Percentiles rank a stretch among this genome's conserved stretches.
Evolutionary conservation across 2,329 filamentous ascomycete genomes (phyloP).

Genomic region (Lanzia echinophila): DNA sequence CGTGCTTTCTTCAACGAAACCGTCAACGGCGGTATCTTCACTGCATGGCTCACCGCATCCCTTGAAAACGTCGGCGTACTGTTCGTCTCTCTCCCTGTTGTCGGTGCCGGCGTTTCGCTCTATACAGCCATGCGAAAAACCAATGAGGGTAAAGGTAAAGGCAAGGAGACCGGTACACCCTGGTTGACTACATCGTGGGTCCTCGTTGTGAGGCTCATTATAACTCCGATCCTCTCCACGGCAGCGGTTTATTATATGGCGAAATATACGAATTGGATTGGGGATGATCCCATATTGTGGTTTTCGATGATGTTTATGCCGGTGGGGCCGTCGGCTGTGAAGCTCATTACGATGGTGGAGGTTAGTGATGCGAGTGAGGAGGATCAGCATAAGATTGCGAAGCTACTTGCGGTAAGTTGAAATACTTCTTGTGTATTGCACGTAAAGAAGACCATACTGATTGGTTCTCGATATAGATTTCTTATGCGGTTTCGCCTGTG

Average conservation of each 20-base stretch:
- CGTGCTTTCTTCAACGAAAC: constrained; percentile 52
- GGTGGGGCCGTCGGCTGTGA: constrained; percentile 41
- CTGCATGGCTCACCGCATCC: constrained; percentile 57
- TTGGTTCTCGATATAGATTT: constrained; percentile 24
- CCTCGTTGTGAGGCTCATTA: constrained; percentile 48
- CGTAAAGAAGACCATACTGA: too few species aligned
- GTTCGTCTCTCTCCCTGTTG: constrained; percentile 58
- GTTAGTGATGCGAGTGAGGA: constrained; percentile 35
- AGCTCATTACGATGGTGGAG: constrained; percentile 40
- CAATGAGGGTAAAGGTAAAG: constrained; percentile 32
- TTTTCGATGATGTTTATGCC: constrained; percentile 49
- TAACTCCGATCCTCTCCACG: constrained; percentile 55
- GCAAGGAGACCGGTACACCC: constrained; percentile 34
- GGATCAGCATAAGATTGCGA: constrained; percentile 38
- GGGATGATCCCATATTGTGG: constrained; percentile 57
- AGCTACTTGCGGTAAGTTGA: constrained; percentile 35
- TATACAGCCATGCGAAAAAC: constrained; percentile 45
- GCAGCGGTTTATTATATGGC: constrained; percentile 48
- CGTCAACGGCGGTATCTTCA: constrained; percentile 55
- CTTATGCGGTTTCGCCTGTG: constrained; percentile 34
- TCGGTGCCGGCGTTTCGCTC: constrained; percentile 61
- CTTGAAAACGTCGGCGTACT: constrained; percentile 56
- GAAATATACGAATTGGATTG: constrained; percentile 43
- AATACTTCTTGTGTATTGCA: too few species aligned
- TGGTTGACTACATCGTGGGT: constrained; percentile 45